Conservation (phyloP, 306 rosid species). For the Gleditsia sinensis region DNA sequence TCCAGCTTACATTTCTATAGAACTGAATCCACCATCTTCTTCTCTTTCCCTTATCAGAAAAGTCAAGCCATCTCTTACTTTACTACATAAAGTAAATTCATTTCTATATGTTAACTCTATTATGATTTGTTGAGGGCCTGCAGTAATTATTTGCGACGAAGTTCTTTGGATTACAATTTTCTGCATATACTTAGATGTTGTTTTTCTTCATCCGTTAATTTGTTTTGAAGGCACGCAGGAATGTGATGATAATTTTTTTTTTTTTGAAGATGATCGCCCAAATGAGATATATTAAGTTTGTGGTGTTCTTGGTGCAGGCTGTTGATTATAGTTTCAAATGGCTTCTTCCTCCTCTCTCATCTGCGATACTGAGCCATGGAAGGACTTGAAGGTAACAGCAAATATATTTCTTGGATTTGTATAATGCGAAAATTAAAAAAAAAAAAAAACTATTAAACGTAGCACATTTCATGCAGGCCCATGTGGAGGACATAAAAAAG, state of each 20-base stretch:
- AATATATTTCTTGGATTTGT: neutral
- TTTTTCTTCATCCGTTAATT: no score
- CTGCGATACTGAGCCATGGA: slow-evolving; percentile 64
- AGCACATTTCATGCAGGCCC: slow-evolving; percentile 42
- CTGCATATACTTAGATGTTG: neutral
- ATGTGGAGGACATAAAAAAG: slow-evolving; percentile 54
- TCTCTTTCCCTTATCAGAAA: neutral
- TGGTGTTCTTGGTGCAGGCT: neutral
- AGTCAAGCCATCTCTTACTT: neutral
- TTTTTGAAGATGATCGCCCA: neutral
- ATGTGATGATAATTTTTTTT: neutral
- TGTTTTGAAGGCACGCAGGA: neutral
- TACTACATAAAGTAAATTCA: neutral
- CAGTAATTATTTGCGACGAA: neutral
- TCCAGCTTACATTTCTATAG: neutral
- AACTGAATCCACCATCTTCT: neutral
- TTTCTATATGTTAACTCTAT: neutral
- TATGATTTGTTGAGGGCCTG: neutral
- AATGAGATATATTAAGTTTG: neutral
- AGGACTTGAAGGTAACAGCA: slow-evolving; percentile 62
- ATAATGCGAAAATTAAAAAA: neutral
- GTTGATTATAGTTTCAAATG: slow-evolving; percentile 41
- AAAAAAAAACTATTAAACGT: neutral
- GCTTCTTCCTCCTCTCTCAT: slow-evolving; percentile 61
- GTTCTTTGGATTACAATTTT: neutral